A percentile compares a stretch with the other conserved stretches of the same genome.
These are phyloP conservation scores for Stylosanthes scabra DNA, from an alignment of 331 rosid species.

Conservation along the genomic window DNA sequence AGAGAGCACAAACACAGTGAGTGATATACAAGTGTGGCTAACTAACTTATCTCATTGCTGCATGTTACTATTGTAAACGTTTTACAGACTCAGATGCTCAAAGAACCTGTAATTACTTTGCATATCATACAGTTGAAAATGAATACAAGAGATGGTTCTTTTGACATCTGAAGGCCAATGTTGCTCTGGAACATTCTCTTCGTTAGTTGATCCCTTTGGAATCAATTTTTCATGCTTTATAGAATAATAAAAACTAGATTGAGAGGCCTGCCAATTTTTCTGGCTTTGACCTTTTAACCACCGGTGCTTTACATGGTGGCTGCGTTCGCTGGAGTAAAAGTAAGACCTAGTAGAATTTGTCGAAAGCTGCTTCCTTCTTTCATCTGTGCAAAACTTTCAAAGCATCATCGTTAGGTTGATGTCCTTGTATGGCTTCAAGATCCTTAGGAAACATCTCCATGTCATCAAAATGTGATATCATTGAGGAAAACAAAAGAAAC, in stretches of 20 bases:
- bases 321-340: slow-evolving; percentile 38
- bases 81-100: slow-evolving; percentile 53
- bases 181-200: slow-evolving; percentile 41
- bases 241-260: slow-evolving; percentile 43
- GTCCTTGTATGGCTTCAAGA: slow-evolving; percentile 44
- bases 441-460: slow-evolving; percentile 49
- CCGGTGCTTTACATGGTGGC: slow-evolving; percentile 43
- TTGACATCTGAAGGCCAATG: slow-evolving; percentile 46
- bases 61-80: slow-evolving; percentile 18
- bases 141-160: slow-evolving; percentile 45
- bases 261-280: slow-evolving; percentile 77
- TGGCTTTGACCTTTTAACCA: slow-evolving; percentile 73
- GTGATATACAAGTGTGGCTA: slow-evolving; percentile 26
- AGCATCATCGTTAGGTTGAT: slow-evolving; percentile 30
- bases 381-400: slow-evolving; percentile 53
- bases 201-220: slow-evolving; percentile 57
- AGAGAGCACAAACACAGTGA: neutral
- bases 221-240: slow-evolving; percentile 46
- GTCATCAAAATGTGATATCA: slow-evolving; percentile 41
- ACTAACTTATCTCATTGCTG: slow-evolving; percentile 26
- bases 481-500: slow-evolving; percentile 47
- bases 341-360: slow-evolving; percentile 35
- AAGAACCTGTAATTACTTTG: slow-evolving; percentile 54
- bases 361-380: slow-evolving; percentile 42
- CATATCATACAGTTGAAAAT: slow-evolving; percentile 49